A percentile compares a stretch with the other conserved stretches of the same genome.
Evolutionary conservation across 495 filamentous ascomycete species (phyloP).

Genomic region (Xylaria venustula): DNA sequence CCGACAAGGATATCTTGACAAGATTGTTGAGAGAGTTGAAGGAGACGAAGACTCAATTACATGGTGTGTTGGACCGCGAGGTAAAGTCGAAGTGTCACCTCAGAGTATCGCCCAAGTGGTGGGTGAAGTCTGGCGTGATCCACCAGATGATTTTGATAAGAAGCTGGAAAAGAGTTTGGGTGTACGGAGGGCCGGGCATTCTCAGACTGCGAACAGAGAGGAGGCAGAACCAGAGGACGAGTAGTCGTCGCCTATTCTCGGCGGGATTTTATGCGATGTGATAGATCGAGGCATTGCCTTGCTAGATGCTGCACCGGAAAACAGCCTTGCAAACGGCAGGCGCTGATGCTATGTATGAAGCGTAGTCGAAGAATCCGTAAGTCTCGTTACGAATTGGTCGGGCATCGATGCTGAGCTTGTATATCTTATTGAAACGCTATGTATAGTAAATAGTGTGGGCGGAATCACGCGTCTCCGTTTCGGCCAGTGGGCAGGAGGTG

Average conservation of each 20-base stretch:
- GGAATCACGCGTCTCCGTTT: constrained; percentile 15
- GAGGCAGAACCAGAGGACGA: constrained; percentile 33
- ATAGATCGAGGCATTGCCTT: too few species aligned
- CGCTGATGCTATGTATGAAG: too few species aligned
- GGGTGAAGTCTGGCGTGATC: constrained; percentile 54
- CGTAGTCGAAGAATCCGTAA: background rate
- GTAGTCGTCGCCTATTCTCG: background rate
- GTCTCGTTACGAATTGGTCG: too few species aligned
- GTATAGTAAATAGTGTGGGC: background rate
- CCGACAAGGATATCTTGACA: constrained; percentile 79
- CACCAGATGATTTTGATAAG: constrained; percentile 50
- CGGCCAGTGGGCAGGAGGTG: constrained; percentile 14
- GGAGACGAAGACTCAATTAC: constrained; percentile 72
- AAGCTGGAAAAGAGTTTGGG: constrained; percentile 54
- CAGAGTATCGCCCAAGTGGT: constrained; percentile 70
- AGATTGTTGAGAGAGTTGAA: constrained; percentile 58
- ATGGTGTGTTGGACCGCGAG: constrained; percentile 78
- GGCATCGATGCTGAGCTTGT: background rate
- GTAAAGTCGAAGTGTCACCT: constrained; percentile 80
- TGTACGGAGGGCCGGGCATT: constrained; percentile 32
- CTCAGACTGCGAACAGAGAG: constrained; percentile 22
- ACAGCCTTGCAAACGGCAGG: background rate
- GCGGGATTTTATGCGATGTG: too few species aligned
- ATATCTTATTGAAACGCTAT: background rate
- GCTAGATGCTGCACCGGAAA: background rate